Evolutionary conservation across 202 grass and related monocot species (phyloP).

Genomic region (Setaria italica): DNA sequence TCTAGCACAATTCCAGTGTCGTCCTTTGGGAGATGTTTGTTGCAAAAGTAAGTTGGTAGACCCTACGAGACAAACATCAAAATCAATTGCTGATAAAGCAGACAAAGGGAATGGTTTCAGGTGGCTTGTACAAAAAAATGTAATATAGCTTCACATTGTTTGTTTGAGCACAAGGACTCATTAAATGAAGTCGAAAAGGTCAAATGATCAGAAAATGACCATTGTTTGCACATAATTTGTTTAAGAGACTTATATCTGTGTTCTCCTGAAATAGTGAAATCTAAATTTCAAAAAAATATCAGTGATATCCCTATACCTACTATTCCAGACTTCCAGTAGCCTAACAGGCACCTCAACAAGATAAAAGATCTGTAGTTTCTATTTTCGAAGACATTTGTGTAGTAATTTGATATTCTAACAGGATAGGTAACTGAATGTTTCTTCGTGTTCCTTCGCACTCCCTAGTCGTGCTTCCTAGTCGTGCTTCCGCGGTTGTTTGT

Average conservation of each 20-base stretch:
- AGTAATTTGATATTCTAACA: slow-evolving; percentile 9
- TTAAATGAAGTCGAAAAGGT: not conserved
- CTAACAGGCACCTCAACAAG: not conserved
- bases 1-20: slow-evolving; percentile 49
- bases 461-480: not conserved
- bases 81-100: slow-evolving; percentile 6
- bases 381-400: not conserved
- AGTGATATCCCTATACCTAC: not conserved
- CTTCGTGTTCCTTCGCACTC: not conserved
- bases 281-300: slow-evolving; percentile 2
- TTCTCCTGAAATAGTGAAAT: not conserved
- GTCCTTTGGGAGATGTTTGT: slow-evolving; percentile 62
- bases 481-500: not conserved
- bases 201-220: not conserved
- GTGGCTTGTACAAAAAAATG: slow-evolving; percentile 4
- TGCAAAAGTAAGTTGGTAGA: slow-evolving; percentile 60
- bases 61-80: slow-evolving; percentile 43
- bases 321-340: not conserved
- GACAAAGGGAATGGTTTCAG: not conserved
- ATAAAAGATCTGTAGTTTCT: slow-evolving; percentile 14
- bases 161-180: not conserved
- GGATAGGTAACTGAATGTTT: slow-evolving; percentile 2
- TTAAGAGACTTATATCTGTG: not conserved
- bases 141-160: not conserved
- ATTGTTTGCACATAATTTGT: not conserved